These are phyloP conservation scores for Vigna trinervia DNA, from an alignment of 306 rosid species.

Conservation along the genomic window DNA sequence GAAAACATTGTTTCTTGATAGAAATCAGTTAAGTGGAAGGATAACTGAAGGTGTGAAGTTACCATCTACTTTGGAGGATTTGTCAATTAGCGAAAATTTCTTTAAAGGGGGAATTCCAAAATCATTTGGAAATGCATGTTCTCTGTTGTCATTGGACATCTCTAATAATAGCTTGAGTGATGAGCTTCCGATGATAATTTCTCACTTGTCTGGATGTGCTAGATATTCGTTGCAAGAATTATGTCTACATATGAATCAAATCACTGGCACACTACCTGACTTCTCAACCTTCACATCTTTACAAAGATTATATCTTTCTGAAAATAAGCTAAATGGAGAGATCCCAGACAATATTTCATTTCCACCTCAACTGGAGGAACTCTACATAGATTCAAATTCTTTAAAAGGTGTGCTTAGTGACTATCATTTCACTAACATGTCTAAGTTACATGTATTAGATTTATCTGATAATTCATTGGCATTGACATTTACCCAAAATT, in stretches of 20 bases:
- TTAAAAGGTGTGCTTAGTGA: too few species aligned
- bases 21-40: too few species aligned
- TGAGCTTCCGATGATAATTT: slow-evolving; percentile 1
- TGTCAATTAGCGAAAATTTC: not conserved
- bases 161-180: not conserved
- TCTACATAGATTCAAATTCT: too few species aligned
- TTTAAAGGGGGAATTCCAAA: not conserved
- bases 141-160: not conserved
- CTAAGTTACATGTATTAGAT: not conserved
- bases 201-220: slow-evolving; percentile 3
- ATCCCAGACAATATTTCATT: too few species aligned
- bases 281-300: not conserved
- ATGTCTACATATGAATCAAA: not conserved
- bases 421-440: not conserved
- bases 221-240: slow-evolving; percentile 26
- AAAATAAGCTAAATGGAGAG: slow-evolving; percentile 17
- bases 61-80: too few species aligned
- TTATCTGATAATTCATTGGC: not conserved
- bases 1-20: not conserved
- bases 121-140: not conserved
- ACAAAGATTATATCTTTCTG: not conserved
- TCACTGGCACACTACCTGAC: slow-evolving; percentile 8
- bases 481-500: not conserved
- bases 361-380: too few species aligned
- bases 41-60: too few species aligned